These are phyloP conservation scores for Scenedesmus sp. DNA, from an alignment of 163 green algal species.

Conservation along the genomic window DNA sequence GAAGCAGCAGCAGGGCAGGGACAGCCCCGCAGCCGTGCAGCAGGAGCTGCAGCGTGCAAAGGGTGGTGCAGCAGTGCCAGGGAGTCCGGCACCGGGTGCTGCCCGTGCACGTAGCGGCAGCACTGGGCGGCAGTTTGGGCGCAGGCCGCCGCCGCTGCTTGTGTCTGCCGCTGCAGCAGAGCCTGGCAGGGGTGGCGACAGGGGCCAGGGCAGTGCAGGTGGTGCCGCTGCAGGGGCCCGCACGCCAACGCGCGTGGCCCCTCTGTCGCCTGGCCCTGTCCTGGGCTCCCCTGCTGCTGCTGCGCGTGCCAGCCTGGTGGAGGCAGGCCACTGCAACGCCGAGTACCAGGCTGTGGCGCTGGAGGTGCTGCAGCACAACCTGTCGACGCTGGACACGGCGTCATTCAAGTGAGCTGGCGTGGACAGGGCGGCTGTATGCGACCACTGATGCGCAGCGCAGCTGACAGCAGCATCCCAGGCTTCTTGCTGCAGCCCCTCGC, in stretches of 20 bases:
- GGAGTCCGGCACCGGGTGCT: background rate
- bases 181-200: background rate
- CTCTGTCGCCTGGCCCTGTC: background rate
- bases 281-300: background rate
- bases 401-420: slow-evolving; percentile 36
- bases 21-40: slow-evolving; percentile 3
- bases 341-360: slow-evolving; percentile 42
- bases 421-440: background rate
- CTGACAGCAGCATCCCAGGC: background rate
- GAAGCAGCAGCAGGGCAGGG: slow-evolving; percentile 38
- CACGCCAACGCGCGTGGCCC: background rate
- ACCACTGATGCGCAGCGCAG: no score
- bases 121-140: background rate
- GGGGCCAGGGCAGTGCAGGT: background rate
- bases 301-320: background rate
- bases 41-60: slow-evolving; percentile 16
- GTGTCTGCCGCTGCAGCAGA: background rate
- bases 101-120: background rate
- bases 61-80: background rate
- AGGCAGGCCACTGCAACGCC: background rate
- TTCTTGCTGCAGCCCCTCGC: background rate
- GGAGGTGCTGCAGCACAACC: slow-evolving; percentile 56
- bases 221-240: background rate
- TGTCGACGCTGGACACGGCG: slow-evolving; percentile 36
- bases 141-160: slow-evolving; percentile 6